Conservation (phyloP, 176 grass and related monocot species). For the Phragmites australis region DNA sequence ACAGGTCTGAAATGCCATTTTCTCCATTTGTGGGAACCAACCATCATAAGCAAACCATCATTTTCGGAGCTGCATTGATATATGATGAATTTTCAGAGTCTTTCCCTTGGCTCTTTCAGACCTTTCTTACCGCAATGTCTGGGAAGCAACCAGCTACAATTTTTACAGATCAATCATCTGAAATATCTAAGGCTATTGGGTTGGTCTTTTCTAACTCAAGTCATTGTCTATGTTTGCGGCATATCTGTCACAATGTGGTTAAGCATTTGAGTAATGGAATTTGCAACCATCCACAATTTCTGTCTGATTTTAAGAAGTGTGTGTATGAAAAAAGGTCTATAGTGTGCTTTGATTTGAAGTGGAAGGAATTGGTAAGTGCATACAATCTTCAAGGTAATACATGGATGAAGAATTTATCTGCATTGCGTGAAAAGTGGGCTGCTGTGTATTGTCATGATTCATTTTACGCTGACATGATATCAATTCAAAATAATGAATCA, state of each 20-base stretch:
- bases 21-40: neutral
- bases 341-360: too few species aligned
- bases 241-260: slow-evolving; percentile 35
- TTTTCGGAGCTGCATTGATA: slow-evolving; percentile 47
- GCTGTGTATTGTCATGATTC: slow-evolving; percentile 19
- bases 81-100: slow-evolving; percentile 45
- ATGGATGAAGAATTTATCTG: slow-evolving; percentile 26
- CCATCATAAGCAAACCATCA: slow-evolving; percentile 50
- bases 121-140: slow-evolving; percentile 56
- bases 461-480: slow-evolving; percentile 31
- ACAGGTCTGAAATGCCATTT: neutral
- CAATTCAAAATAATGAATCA: slow-evolving; percentile 6
- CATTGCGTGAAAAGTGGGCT: slow-evolving; percentile 43
- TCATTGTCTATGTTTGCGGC: slow-evolving; percentile 50
- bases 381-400: too few species aligned
- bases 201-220: slow-evolving; percentile 34
- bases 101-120: slow-evolving; percentile 59
- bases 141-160: slow-evolving; percentile 50
- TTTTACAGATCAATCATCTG: slow-evolving; percentile 39
- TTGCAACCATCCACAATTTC: too few species aligned
- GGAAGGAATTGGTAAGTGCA: slow-evolving; percentile 28
- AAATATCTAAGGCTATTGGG: slow-evolving; percentile 36
- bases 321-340: slow-evolving; percentile 29
- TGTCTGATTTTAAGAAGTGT: too few species aligned
- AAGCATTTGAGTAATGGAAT: slow-evolving; percentile 13